Percentiles rank a stretch among this genome's conserved stretches.
These are phyloP conservation scores for Starmerella tilneyi DNA, from an alignment of 805 yeast genomes.

Conservation along the genomic window DNA sequence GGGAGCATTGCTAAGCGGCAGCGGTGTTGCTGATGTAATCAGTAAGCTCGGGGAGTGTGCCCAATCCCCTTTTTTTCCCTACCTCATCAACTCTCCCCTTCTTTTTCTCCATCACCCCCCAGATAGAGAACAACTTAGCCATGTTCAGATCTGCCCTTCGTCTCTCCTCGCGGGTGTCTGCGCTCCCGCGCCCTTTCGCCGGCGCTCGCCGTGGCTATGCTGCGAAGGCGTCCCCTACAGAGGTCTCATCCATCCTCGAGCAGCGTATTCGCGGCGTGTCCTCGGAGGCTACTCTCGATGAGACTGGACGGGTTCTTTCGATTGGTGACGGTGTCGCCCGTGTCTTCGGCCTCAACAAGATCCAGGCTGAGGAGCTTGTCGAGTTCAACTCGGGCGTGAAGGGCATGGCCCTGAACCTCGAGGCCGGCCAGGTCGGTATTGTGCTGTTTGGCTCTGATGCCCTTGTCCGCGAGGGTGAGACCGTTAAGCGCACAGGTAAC, in stretches of 20 bases:
- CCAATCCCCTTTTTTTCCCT: slow-evolving; percentile 20
- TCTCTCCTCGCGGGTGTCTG: slow-evolving; percentile 33
- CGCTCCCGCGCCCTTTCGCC: slow-evolving; percentile 30
- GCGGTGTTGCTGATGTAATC: background rate
- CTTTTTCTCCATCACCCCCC: slow-evolving; percentile 13
- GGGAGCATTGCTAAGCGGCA: slow-evolving; percentile 7
- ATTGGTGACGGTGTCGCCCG: slow-evolving; percentile 99
- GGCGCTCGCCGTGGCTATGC: slow-evolving; percentile 67
- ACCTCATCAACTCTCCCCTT: slow-evolving; percentile 13
- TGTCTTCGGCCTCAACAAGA: slow-evolving; percentile 98
- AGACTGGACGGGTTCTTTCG: slow-evolving; percentile 98
- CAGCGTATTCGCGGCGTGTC: slow-evolving; percentile 99
- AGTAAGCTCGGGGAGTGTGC: background rate
- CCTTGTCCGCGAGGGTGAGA: slow-evolving; percentile 97
- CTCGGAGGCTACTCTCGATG: slow-evolving; percentile 93
- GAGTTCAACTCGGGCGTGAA: slow-evolving; percentile 98
- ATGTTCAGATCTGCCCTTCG: slow-evolving; percentile 37
- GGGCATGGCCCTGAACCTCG: slow-evolving; percentile 99
- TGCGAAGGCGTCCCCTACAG: slow-evolving; percentile 93
- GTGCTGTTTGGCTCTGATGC: slow-evolving; percentile 99
- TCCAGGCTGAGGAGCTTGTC: slow-evolving; percentile 99
- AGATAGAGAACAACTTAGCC: slow-evolving; percentile 17
- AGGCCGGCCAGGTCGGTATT: slow-evolving; percentile 99
- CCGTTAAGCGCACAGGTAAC: slow-evolving; percentile 98
- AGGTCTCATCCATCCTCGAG: slow-evolving; percentile 97